Base-by-base conservation (phyloP, 805 yeast genomes). In the Candida yuanshanica region DNA sequence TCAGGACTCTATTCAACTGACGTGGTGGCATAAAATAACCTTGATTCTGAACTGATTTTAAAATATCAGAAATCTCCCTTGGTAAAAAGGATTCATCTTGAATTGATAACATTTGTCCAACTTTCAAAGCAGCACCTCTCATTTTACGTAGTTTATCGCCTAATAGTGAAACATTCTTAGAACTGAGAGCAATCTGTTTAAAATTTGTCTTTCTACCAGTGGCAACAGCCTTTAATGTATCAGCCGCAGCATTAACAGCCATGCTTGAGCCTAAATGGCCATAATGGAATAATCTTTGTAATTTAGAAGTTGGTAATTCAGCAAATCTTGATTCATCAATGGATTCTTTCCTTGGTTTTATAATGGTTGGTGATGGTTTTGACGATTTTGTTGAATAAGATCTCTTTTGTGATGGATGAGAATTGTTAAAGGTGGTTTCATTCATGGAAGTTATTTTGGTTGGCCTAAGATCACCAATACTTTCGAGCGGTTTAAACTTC, bases 111-210 rank as follows among this genome's bases (percentile, higher is more conserved):
- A 93, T 78, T 64, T 93, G 99, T n/a, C 99, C 99, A 42, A 93
- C 75, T 58, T 93, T 93, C 57, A 93, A 70, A 3, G 99, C 99
- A 2, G 98, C 99, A n/a, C 99, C 99, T 57, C 99, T 75, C 99
- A 93, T 93, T 56, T 86, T 80, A 38, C 93, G 78, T 52, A 93
- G 79, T 60, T 88, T 89, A 52, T 78, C 79, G 11, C 95, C 95
- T 69, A 93, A 77, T 39, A 95, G 64, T 53, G 91, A 96, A 33
- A 93, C 80, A 60, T 91, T 93, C 14, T 76, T 74, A 7, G 95
- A 90, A 4, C 86, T 81, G 52, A 93, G 68, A 2, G 95, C 68
- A 34, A 88, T 58, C 2, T 75, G 69, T 46, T 75, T 75, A 60
- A 81, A 59, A 25, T 74, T 62, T 7, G 81, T 69, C 0, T 68